phyloP scores from a whole-genome alignment of 305 asterid genomes.

The Fraxinus latifolia region DNA sequence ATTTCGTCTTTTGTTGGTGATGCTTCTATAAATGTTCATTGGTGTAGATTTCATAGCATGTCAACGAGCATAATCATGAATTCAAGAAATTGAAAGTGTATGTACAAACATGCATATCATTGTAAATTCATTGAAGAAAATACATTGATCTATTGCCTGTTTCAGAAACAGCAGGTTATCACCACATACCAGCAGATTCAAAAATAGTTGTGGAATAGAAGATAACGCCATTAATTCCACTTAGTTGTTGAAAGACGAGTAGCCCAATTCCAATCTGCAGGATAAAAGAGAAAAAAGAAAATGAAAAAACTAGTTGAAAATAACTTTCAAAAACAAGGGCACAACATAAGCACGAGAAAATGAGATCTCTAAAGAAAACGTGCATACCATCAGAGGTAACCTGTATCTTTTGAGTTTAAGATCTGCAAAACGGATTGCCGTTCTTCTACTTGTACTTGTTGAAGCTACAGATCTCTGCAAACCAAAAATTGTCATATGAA shows the following conservation, averaged over 20 bases:
- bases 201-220: conserved; percentile 82
- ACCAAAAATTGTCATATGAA: conserved; percentile 12
- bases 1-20: not conserved
- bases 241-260: conserved; percentile 70
- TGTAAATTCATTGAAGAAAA: not conserved
- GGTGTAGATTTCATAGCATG: not conserved
- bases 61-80: not conserved
- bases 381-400: conserved; percentile 77
- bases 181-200: conserved; percentile 68
- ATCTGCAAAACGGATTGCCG: conserved; percentile 69
- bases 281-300: conserved; percentile 15
- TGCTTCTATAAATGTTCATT: not conserved
- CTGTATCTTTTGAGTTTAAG: conserved; percentile 82
- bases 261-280: conserved; percentile 80
- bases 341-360: not conserved
- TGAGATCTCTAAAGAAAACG: not conserved
- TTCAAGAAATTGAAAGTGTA: not conserved
- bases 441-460: conserved; percentile 51
- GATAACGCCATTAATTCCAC: conserved; percentile 81
- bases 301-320: not conserved
- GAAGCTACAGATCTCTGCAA: conserved; percentile 83
- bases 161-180: not conserved
- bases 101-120: not conserved
- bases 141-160: not conserved
- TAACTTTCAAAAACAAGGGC: not conserved